Percentiles rank a stretch among this genome's conserved stretches.
These are phyloP conservation scores for Crucibulum laeve DNA, from an alignment of 768 basidiomycete genomes.

Conservation along the genomic window DNA sequence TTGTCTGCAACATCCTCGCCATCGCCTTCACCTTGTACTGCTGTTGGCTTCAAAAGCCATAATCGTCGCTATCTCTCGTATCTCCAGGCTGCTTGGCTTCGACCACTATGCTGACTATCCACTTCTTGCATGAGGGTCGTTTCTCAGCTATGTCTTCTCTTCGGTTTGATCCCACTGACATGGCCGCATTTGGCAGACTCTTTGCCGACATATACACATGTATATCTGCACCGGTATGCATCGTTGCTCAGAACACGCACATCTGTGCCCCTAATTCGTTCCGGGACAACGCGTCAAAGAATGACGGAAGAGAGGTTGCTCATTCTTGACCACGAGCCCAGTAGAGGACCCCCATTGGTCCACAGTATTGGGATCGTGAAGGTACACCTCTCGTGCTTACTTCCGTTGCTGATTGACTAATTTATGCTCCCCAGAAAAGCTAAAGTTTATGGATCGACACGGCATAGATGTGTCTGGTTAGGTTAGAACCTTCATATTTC, in stretches of 20 bases:
- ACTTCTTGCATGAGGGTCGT: too few relatives aligned
- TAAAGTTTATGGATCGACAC: constrained; percentile 83
- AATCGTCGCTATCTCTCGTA: too few relatives aligned
- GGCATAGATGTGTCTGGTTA: constrained; percentile 75
- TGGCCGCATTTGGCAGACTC: constrained; percentile 25
- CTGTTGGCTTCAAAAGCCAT: too few relatives aligned
- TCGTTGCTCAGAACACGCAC: constrained; percentile 61
- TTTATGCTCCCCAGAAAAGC: constrained; percentile 44
- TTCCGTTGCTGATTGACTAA: not conserved
- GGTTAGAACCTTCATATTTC: constrained; percentile 35
- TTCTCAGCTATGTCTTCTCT: not conserved
- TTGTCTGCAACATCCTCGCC: too few relatives aligned
- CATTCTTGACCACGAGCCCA: constrained; percentile 78
- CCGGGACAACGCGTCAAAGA: constrained; percentile 36
- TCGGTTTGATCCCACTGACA: not conserved
- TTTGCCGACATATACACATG: constrained; percentile 83
- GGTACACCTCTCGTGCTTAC: constrained; percentile 41
- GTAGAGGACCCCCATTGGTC: constrained; percentile 73
- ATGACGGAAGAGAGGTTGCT: constrained; percentile 62
- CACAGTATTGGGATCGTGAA: constrained; percentile 76
- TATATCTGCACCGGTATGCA: constrained; percentile 79
- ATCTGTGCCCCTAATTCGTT: constrained; percentile 63
- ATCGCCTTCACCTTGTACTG: too few relatives aligned
- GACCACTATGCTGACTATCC: not conserved
- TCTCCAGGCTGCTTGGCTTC: constrained; percentile 15